Evolutionary conservation across 2,329 filamentous ascomycete genomes (phyloP), one percentile per base, ranked within the genome.

Genomic region (Celoporthe dispersa): DNA sequence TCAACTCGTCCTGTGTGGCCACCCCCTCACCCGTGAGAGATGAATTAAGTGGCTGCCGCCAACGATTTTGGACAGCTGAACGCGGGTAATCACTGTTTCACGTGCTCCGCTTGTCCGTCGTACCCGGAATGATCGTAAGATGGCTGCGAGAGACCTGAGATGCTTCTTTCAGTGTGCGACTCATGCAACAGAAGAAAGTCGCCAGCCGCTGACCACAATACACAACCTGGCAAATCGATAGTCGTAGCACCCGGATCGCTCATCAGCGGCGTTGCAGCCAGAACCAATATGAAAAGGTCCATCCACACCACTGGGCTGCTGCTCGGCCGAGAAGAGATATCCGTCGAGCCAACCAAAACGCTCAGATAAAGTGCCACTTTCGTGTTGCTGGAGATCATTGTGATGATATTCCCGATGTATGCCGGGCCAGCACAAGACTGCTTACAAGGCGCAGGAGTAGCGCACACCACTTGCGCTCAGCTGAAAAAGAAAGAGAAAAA

Each of bases 51-150:
- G 63, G 63, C 59, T 39, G 53, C 39, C 25, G 28, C 59, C 55
- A 19, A 3, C 48, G 37, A 61, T 51, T 28, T 39, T 41, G 62
- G 22, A 39, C 33, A 16, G 64, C 64, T 35, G 25, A 28, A 51
- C 8, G 6, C 19, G 64, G 41, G 35, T 39, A 39, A 66, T 61
- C 67, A 57, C n/a, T 64, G 39, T 66, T 48, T 55, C 51, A 71
- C 53, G 28, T 37, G 22, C 41, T 14, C 33, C 44, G 16, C 19
- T 65, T 11, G 61, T 14, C n/a, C 19, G 5, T 55, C 44, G 33
- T 19, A 5, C 22, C 35, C 39, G 28, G 16, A 33, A 2, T 7
- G 9, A 19, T 16, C 7, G 53, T 57, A 35, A 31, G 12, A 19
- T 19, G 25, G 28, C 53, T 57, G 25, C 28, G 11, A 31, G 25